A percentile compares a stretch with the other conserved stretches of the same genome.
These are phyloP conservation scores for Trichoderma polysporum DNA, from an alignment of 2,329 filamentous ascomycete genomes.

Conservation along the genomic window DNA sequence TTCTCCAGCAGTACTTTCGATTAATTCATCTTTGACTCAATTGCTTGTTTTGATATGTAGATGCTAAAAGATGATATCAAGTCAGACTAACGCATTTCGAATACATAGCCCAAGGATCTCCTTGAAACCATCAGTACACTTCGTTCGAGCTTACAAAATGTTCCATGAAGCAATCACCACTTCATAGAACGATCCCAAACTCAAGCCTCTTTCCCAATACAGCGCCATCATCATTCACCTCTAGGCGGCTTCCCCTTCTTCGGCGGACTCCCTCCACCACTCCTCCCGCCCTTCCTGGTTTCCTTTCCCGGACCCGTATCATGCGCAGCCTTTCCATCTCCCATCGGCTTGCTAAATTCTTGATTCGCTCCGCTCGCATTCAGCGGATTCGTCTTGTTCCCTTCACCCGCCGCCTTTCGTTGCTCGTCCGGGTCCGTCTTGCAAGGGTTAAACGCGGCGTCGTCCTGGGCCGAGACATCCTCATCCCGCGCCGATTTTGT, in stretches of 20 bases:
- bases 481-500: conserved; percentile 67
- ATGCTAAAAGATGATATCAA: neutral
- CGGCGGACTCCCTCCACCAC: conserved; percentile 31
- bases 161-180: neutral
- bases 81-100: neutral
- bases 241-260: conserved; percentile 32
- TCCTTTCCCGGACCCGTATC: conserved; percentile 35
- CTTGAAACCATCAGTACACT: neutral
- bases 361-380: conserved; percentile 47
- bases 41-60: neutral
- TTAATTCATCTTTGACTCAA: neutral
- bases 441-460: conserved; percentile 67
- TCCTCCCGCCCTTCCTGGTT: conserved; percentile 37
- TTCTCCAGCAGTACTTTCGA: neutral
- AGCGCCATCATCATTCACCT: neutral
- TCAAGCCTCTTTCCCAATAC: neutral
- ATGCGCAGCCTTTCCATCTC: conserved; percentile 37
- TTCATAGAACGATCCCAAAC: neutral
- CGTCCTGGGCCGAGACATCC: conserved; percentile 51
- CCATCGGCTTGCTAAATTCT: conserved; percentile 41
- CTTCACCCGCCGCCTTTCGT: conserved; percentile 42
- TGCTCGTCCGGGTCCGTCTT: conserved; percentile 67
- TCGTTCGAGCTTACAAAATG: neutral
- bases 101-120: neutral
- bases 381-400: conserved; percentile 36